phyloP scores from a whole-genome alignment of 2,329 filamentous ascomycete species.

The Pseudodiploospora longispora region DNA sequence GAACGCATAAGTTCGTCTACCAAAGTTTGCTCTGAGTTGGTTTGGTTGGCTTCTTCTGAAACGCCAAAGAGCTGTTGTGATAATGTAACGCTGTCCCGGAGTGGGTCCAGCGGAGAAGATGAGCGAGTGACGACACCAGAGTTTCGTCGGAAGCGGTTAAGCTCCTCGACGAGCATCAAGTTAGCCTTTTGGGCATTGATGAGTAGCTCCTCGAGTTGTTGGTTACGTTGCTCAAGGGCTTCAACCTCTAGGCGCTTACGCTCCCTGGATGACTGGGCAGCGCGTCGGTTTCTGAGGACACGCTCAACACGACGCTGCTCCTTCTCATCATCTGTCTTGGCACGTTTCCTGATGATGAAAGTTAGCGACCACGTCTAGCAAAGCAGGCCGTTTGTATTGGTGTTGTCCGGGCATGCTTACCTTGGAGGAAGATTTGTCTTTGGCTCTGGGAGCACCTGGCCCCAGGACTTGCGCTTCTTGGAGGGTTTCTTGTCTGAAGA shows the following conservation, averaged over 20 bases:
- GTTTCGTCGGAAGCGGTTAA: constrained; percentile 39
- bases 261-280: constrained; percentile 92
- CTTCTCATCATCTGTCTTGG: constrained; percentile 98
- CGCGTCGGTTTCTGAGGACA: constrained; percentile 90
- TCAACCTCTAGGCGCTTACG: constrained; percentile 86
- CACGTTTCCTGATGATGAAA: constrained; percentile 62
- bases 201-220: constrained; percentile 58
- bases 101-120: constrained; percentile 33
- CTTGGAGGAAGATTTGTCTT: constrained; percentile 93
- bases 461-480: constrained; percentile 99
- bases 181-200: constrained; percentile 50
- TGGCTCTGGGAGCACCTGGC: constrained; percentile 89
- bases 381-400: constrained; percentile 90
- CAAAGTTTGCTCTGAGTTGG: constrained; percentile 23
- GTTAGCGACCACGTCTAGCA: constrained; percentile 47
- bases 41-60: constrained; percentile 32
- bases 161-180: constrained; percentile 38
- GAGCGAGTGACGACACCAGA: constrained; percentile 33
- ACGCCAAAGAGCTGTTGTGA: constrained; percentile 49
- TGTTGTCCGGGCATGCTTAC: constrained; percentile 35
- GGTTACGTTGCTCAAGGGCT: constrained; percentile 68
- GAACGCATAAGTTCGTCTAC: constrained; percentile 36
- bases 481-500: constrained; percentile 57
- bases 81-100: constrained; percentile 43
- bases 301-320: constrained; percentile 96